Evolutionary conservation across 129 eudicot genomes (phyloP).

Genomic region (Ambrosia artemisiifolia): DNA sequence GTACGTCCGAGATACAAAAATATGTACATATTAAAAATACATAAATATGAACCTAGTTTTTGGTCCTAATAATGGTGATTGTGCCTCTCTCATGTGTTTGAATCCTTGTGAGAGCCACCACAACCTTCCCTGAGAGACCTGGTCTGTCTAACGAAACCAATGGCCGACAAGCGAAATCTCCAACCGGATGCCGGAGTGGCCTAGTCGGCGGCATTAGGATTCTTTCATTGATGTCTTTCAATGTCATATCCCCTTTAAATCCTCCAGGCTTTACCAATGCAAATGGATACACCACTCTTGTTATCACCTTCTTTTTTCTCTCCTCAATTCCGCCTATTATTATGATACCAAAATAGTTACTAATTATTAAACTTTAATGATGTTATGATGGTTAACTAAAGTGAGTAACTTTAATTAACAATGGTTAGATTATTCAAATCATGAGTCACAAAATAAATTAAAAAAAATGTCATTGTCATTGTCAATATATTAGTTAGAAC

Average conservation of each 20-base stretch:
- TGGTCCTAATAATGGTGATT: conserved; percentile 83
- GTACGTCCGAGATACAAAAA: conserved; percentile 5
- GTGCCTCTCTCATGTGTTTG: conserved; percentile 94
- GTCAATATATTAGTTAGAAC: conserved; percentile 7
- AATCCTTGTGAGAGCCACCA: conserved; percentile 76
- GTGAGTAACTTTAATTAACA: background rate
- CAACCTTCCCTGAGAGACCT: conserved; percentile 85
- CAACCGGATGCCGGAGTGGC: conserved; percentile 88
- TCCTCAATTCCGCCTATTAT: conserved; percentile 28
- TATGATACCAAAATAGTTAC: background rate
- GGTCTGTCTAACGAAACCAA: conserved; percentile 51
- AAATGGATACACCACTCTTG: conserved; percentile 77
- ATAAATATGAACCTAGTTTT: conserved; percentile 29
- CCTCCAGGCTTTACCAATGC: conserved; percentile 95
- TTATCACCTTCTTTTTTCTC: conserved; percentile 38
- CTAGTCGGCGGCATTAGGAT: conserved; percentile 83
- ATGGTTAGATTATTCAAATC: conserved; percentile 1
- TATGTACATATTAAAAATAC: background rate
- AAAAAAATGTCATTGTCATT: conserved; percentile 16
- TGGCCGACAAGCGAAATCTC: conserved; percentile 80
- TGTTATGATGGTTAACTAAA: background rate
- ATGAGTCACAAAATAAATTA: background rate
- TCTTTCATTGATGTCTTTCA: conserved; percentile 80
- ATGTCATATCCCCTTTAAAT: conserved; percentile 64
- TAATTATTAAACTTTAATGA: background rate